Evolutionary conservation across 139 green algal species (phyloP).

Genomic region (Tetradesmus obliquus): DNA sequence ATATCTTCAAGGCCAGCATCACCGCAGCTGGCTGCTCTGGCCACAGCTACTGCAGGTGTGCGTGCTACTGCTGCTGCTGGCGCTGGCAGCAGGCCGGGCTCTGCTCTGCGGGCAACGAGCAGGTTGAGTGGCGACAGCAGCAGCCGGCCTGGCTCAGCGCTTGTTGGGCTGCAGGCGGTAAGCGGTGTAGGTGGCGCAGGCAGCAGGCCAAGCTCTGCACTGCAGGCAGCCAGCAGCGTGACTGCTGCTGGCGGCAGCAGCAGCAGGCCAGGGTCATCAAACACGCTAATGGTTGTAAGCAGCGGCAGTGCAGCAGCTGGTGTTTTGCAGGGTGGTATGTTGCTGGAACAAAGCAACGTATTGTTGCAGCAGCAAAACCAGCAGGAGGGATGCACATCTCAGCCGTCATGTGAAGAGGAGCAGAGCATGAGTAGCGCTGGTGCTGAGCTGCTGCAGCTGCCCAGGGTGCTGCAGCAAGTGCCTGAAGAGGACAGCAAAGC

Average conservation of each 20-base stretch:
- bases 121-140: background rate
- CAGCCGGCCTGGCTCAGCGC: background rate
- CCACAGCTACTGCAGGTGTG: background rate
- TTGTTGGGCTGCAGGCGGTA: background rate
- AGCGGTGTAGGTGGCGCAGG: background rate
- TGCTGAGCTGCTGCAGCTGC: background rate
- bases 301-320: background rate
- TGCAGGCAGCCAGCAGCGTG: background rate
- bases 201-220: background rate
- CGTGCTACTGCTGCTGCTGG: background rate
- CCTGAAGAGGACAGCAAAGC: constrained; percentile 10
- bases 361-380: background rate
- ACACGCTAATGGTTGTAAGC: background rate
- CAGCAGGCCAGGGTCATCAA: background rate
- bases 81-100: background rate
- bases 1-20: background rate
- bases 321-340: background rate
- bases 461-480: constrained; percentile 13
- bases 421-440: background rate
- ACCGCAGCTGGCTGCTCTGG: background rate
- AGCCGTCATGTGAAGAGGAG: background rate
- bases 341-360: background rate
- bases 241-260: background rate
- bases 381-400: background rate
- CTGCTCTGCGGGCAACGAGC: background rate